These are phyloP conservation scores for Exophiala spinifera DNA, from an alignment of 2,329 filamentous ascomycete genomes.

Conservation along the genomic window DNA sequence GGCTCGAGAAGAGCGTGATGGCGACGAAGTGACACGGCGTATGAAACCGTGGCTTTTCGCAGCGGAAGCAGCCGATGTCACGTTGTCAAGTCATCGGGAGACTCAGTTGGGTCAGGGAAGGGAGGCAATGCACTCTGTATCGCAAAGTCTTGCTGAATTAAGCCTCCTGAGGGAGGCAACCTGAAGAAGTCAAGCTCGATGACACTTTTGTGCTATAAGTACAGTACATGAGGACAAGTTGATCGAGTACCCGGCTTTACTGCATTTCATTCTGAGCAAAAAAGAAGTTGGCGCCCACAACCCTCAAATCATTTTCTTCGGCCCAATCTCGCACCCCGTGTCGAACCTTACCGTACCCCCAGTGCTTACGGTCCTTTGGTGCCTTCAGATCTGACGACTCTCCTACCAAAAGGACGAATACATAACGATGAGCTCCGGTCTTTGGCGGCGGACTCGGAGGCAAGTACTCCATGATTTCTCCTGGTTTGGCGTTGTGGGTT, in stretches of 20 bases:
- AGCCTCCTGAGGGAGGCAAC: conserved; percentile 7
- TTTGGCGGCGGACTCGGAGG: conserved; percentile 54
- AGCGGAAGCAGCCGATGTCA: conserved; percentile 20
- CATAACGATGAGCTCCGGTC: conserved; percentile 58
- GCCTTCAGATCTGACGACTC: conserved; percentile 40
- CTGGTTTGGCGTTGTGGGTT: conserved; percentile 20
- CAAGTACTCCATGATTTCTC: conserved; percentile 50
- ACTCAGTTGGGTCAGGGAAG: conserved; percentile 16
- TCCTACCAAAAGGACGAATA: conserved; percentile 51
- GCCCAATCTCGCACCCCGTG: conserved; percentile 46
- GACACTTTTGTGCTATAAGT: not conserved
- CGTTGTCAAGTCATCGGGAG: conserved; percentile 7
- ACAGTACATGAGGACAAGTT: not conserved
- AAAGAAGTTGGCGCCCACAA: conserved; percentile 34
- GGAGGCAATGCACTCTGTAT: conserved; percentile 15
- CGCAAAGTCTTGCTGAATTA: conserved; percentile 14
- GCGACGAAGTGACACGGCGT: conserved; percentile 17
- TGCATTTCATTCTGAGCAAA: conserved; percentile 32
- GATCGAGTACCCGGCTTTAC: conserved; percentile 4
- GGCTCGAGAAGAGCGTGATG: not conserved
- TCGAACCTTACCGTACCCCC: conserved; percentile 51
- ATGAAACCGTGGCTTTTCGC: conserved; percentile 28
- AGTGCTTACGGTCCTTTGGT: conserved; percentile 47
- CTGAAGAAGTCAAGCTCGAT: not conserved
- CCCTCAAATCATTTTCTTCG: conserved; percentile 31